A percentile compares a stretch with the other conserved stretches of the same genome.
These are phyloP conservation scores for Turnera subulata DNA, from an alignment of 345 rosid genomes.

Conservation along the genomic window DNA sequence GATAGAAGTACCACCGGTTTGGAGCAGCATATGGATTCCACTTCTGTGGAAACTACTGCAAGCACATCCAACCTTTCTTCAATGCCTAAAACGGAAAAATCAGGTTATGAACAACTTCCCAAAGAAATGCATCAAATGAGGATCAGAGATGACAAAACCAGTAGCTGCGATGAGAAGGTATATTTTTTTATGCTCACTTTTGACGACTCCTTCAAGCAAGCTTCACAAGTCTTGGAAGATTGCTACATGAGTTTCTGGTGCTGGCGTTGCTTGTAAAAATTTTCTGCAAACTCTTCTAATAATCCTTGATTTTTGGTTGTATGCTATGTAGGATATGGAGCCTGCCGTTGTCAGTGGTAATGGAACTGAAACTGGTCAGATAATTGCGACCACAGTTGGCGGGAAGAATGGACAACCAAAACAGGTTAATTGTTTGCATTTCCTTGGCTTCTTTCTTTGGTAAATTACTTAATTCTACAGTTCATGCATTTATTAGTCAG, in stretches of 20 bases:
- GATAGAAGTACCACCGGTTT: conserved; percentile 42
- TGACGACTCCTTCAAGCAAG: not conserved
- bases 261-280: not conserved
- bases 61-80: conserved; percentile 46
- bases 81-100: conserved; percentile 28
- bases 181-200: not conserved
- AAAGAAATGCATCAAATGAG: conserved; percentile 57
- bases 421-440: conserved; percentile 50
- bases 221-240: not conserved
- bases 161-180: conserved; percentile 58
- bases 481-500: too few species aligned
- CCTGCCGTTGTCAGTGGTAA: conserved; percentile 60
- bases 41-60: conserved; percentile 47
- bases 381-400: conserved; percentile 72
- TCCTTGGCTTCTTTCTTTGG: not conserved
- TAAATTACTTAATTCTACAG: too few species aligned
- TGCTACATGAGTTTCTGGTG: not conserved
- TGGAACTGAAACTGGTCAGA: conserved; percentile 87
- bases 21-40: conserved; percentile 55
- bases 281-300: not conserved
- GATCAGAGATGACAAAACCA: conserved; percentile 51
- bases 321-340: conserved; percentile 51
- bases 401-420: conserved; percentile 90
- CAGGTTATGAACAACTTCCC: conserved; percentile 60
- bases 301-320: conserved; percentile 3